Evolutionary conservation across 176 grass and related monocot genomes (phyloP).

Genomic region (Bonia amplexicaulis): DNA sequence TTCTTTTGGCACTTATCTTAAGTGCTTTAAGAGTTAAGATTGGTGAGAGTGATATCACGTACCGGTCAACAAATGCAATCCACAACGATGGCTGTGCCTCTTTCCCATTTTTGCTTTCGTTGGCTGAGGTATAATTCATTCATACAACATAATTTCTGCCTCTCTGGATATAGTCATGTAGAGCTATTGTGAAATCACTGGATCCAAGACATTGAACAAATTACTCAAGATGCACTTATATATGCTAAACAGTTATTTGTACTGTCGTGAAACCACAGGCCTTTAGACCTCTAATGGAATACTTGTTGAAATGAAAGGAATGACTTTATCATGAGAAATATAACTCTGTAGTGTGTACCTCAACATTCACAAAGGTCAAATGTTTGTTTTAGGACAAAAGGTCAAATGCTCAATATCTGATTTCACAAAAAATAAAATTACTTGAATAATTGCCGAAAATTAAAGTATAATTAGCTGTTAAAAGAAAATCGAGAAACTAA

Average conservation of each 20-base stretch:
- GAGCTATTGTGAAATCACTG: conserved; percentile 1
- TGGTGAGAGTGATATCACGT: conserved; percentile 63
- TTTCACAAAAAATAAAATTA: not conserved
- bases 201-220: conserved; percentile 14
- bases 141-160: not conserved
- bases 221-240: not conserved
- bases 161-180: not conserved
- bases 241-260: not conserved
- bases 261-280: not conserved
- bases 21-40: conserved; percentile 95
- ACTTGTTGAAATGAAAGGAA: not conserved
- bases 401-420: not conserved
- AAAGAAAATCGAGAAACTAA: not conserved
- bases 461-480: conserved; percentile 1
- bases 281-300: not conserved
- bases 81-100: conserved; percentile 76
- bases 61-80: conserved; percentile 63
- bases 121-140: conserved; percentile 76
- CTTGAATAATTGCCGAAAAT: not conserved
- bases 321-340: not conserved
- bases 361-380: not conserved
- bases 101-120: conserved; percentile 88
- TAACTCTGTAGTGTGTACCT: not conserved
- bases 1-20: conserved; percentile 81
- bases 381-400: not conserved